Base-by-base conservation (phyloP, 1,139 yeast species). In the Zygosaccharomyces pseudobailii region DNA sequence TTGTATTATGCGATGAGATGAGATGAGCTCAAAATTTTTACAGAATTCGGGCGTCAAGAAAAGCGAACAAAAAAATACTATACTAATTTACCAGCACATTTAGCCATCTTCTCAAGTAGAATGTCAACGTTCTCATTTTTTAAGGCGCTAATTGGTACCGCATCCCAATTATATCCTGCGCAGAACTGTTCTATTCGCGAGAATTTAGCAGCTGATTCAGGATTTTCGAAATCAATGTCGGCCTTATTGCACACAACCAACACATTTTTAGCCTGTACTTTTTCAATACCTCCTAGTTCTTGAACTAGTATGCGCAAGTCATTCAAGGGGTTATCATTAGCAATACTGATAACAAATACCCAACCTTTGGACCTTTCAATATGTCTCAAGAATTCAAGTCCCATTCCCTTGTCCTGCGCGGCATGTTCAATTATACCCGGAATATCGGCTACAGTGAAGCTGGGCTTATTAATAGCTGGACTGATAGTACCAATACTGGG, bases 381-480 rank as follows among this genome's bases (percentile, higher is more conserved):
- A 63, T 92, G 98, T 50, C 97, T 75, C 53, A 92, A 69, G 65
- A 92, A 92, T 54, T 89, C 97, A 42, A 88, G 74, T 0, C 98
- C 98, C 87, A 92, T 84, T 2, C 98, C 98, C 61, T 78, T 83
- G 60, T 90, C 87, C 36, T 82, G 72, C 2, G 81, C 74, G 0
- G 98, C 97, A 7, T 95, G 97, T 61, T 80, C 75, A 48, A 92
- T 86, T 45, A 92, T 87, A 9, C 98, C 98, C 0, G 98, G 98
- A 51, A 92, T 92, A 70, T 92, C 98, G 1, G 97, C 97, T 1
- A 92, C 97, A 0, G 97, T 87, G 63, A 90, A 89, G 0, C 88
- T 84, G 7, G 78, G 80, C 52, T 78, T 76, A 52, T 84, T 87
- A 4, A 84, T 76, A 1, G 84, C 78, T 31, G 82, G 69, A 43